Percentiles rank a stretch among this genome's conserved stretches.
phyloP scores from a whole-genome alignment of 768 basidiomycete genomes.

The Leccinum incarnatum region DNA sequence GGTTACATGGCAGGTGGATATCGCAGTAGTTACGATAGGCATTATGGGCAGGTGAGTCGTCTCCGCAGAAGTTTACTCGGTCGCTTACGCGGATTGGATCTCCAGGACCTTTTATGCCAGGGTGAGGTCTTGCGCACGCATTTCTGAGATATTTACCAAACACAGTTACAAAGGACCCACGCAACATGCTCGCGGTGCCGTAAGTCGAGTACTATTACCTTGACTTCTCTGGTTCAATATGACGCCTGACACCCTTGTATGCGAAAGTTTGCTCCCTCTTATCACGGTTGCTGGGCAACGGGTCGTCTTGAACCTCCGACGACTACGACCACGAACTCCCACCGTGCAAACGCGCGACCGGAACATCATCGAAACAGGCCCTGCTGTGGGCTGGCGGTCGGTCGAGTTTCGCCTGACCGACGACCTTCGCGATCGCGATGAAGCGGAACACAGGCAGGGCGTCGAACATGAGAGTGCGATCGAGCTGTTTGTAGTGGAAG shows the following conservation, averaged over 20 bases:
- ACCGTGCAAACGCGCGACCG: background rate
- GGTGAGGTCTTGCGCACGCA: background rate
- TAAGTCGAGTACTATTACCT: background rate
- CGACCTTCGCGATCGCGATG: background rate
- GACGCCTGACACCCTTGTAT: background rate
- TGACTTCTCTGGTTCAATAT: background rate
- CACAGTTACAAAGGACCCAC: slow-evolving; percentile 1
- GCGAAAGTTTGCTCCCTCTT: slow-evolving; percentile 9
- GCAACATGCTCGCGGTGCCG: background rate
- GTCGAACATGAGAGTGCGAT: background rate
- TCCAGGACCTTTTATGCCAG: background rate
- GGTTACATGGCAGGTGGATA: background rate
- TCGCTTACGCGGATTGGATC: background rate
- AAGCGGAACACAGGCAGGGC: background rate
- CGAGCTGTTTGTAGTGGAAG: background rate
- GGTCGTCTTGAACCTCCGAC: slow-evolving; percentile 15
- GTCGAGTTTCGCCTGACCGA: background rate
- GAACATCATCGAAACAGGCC: background rate
- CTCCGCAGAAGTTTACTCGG: background rate
- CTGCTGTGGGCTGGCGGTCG: background rate
- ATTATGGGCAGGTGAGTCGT: slow-evolving; percentile 6
- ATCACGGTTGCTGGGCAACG: slow-evolving; percentile 19
- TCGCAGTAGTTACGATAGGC: background rate
- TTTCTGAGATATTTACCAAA: background rate
- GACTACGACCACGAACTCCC: background rate